Evolutionary conservation across 2,329 filamentous ascomycete genomes (phyloP), one percentile per base, ranked within the genome.

Genomic region (Nemania sp.): DNA sequence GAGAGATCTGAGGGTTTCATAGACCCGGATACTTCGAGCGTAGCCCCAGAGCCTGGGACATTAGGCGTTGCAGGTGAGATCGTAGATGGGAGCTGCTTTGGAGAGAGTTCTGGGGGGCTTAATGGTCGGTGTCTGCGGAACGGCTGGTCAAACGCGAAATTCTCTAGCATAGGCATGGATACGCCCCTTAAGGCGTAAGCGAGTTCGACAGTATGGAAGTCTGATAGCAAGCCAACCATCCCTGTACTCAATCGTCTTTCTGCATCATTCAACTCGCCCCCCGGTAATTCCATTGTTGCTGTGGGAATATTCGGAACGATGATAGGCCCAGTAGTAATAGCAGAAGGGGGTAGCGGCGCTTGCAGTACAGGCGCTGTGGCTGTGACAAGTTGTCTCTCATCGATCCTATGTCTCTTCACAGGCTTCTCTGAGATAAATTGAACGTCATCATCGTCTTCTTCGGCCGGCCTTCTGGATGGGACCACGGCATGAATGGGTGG

Each of bases 361-460:
- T 50, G 36, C 4, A 41, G 49, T 5, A 31, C 9, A 15, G 17
- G 8, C n/a, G n/a, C n/a, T 20, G 26, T 37, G 11, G 48, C 22
- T 26, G 15, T 33, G 17, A 11, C 17, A 45, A 60, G 37, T 15
- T 46, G 37, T 23, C 51, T 54, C 20, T 62, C 60, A 39, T 57
- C 68, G 54, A 60, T 61, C 60, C 65, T 71, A 36, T 60, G 65
- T 58, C 68, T 75, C 65, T 75, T 77, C 45, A 76, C 70, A 8
- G 75, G 74, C 20, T 73, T 72, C 17, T 70, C 72, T 37, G 73
- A 76, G 26, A 79, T 66, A 49, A 78, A 75, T 57, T 77, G 69
- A 26, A 78, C 67, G 44, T 78, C 76, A 52, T 68, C 64, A 42
- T 77, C 74, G 44, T 76, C 73, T 28, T 54, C 49, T 14, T 23